Conservation (phyloP, 1,284 basidiomycete genomes). For the Bjerkandera adusta region DNA sequence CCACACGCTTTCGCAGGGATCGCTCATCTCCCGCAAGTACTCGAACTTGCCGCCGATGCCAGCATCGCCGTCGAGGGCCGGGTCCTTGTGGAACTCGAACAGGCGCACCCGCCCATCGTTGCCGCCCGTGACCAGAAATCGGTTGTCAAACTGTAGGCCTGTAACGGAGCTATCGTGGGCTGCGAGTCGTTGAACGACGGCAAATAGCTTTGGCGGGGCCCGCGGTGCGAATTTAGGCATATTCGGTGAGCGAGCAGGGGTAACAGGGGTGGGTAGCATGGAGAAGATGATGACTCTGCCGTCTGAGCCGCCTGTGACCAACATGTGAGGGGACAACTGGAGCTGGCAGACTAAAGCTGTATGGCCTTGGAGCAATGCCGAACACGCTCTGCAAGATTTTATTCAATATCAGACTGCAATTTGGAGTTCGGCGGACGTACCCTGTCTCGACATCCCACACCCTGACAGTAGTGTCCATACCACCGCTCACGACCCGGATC, state of each 20-base stretch:
- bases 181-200: slow-evolving; percentile 48
- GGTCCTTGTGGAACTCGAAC: slow-evolving; percentile 57
- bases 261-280: slow-evolving; percentile 33
- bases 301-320: slow-evolving; percentile 92
- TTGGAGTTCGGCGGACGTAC: slow-evolving; percentile 40
- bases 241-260: slow-evolving; percentile 32
- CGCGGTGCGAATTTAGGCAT: background rate
- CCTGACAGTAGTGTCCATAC: slow-evolving; percentile 88
- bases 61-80: background rate
- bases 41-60: slow-evolving; percentile 45
- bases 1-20: slow-evolving; percentile 85
- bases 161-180: slow-evolving; percentile 94
- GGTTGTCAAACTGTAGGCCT: slow-evolving; percentile 83
- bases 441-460: slow-evolving; percentile 85
- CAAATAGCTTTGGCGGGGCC: slow-evolving; percentile 6
- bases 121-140: slow-evolving; percentile 80
- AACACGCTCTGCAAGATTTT: slow-evolving; percentile 49
- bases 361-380: slow-evolving; percentile 90
- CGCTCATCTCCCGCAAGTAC: slow-evolving; percentile 76
- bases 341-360: slow-evolving; percentile 94
- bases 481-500: slow-evolving; percentile 80
- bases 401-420: slow-evolving; percentile 3
- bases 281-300: slow-evolving; percentile 92
- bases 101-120: slow-evolving; percentile 92
- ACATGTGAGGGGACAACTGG: slow-evolving; percentile 72